Evolutionary conservation across 345 rosid genomes (phyloP).

Genomic region (Gossypium thurberi): DNA sequence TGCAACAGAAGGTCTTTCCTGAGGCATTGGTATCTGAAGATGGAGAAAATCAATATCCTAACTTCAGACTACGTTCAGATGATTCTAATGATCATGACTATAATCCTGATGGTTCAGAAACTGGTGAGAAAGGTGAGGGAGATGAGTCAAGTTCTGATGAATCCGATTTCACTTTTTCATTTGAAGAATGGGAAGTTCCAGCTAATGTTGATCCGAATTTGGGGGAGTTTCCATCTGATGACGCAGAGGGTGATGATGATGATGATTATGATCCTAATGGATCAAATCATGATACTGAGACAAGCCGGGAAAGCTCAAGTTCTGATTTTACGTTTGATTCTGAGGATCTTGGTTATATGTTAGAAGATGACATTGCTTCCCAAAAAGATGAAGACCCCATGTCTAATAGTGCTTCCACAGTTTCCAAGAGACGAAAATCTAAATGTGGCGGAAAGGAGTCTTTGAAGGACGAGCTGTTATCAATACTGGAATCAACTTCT

Average conservation of each 20-base stretch:
- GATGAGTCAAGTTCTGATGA: slow-evolving; percentile 57
- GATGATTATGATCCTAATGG: slow-evolving; percentile 71
- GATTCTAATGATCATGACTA: slow-evolving; percentile 80
- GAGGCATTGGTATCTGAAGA: slow-evolving; percentile 56
- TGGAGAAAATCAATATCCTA: slow-evolving; percentile 44
- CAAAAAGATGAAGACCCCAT: slow-evolving; percentile 26
- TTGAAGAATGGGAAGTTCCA: slow-evolving; percentile 41
- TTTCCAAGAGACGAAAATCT: slow-evolving; percentile 20
- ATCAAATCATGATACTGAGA: slow-evolving; percentile 33
- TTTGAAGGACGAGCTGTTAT: slow-evolving; percentile 23
- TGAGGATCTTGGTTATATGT: slow-evolving; percentile 46
- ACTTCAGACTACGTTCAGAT: slow-evolving; percentile 71
- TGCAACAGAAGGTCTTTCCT: slow-evolving; percentile 82
- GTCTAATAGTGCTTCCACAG: slow-evolving; percentile 12
- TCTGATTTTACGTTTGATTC: slow-evolving; percentile 77
- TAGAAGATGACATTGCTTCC: slow-evolving; percentile 24
- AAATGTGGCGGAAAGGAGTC: slow-evolving; percentile 24
- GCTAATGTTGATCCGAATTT: slow-evolving; percentile 27
- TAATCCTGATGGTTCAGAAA: slow-evolving; percentile 44
- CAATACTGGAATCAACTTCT: slow-evolving; percentile 33
- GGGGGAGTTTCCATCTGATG: slow-evolving; percentile 68
- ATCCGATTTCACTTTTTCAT: slow-evolving; percentile 46
- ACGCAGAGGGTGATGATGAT: slow-evolving; percentile 52
- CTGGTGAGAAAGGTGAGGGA: slow-evolving; percentile 33
- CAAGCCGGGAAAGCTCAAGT: slow-evolving; percentile 49